A percentile compares a stretch with the other conserved stretches of the same genome.
Conservation (phyloP, 2,329 filamentous ascomycete species). For the Xylariaceae sp. region DNA sequence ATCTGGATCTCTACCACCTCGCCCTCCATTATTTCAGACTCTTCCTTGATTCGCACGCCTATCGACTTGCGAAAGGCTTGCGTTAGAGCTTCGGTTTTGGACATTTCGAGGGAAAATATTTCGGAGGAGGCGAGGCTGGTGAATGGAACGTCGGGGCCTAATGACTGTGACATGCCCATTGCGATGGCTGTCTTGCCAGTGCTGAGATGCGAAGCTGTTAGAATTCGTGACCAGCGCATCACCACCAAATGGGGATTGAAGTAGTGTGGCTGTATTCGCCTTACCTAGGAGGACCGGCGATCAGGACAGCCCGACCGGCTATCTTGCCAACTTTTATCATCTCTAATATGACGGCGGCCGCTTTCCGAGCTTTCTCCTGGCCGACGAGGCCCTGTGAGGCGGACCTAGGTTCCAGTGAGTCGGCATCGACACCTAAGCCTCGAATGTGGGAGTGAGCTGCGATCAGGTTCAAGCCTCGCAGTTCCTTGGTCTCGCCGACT, state of each 20-base stretch:
- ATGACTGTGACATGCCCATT: conserved; percentile 96
- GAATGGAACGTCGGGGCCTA: conserved; percentile 91
- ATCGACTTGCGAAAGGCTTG: conserved; percentile 99
- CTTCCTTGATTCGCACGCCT: conserved; percentile 95
- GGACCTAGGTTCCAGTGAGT: conserved; percentile 79
- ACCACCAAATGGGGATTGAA: background rate
- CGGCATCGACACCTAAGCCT: conserved; percentile 85
- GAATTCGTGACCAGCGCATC: conserved; percentile 11
- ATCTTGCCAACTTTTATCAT: conserved; percentile 99
- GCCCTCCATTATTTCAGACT: conserved; percentile 98
- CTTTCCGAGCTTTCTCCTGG: conserved; percentile 93
- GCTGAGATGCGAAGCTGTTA: conserved; percentile 40
- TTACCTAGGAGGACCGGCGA: conserved; percentile 84
- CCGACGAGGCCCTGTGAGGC: conserved; percentile 91
- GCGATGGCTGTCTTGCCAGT: conserved; percentile 98
- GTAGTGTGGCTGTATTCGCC: conserved; percentile 8
- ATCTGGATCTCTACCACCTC: conserved; percentile 99
- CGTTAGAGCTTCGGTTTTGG: conserved; percentile 95
- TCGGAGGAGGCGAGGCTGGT: conserved; percentile 93
- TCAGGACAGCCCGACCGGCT: conserved; percentile 87
- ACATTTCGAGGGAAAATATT: conserved; percentile 99
- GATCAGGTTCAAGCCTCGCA: conserved; percentile 93
- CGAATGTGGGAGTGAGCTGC: conserved; percentile 97
- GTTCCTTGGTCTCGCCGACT: conserved; percentile 90
- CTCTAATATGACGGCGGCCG: conserved; percentile 90